These are phyloP conservation scores for Termitomyces sp. DNA, from an alignment of 768 basidiomycete species.

Conservation along the genomic window DNA sequence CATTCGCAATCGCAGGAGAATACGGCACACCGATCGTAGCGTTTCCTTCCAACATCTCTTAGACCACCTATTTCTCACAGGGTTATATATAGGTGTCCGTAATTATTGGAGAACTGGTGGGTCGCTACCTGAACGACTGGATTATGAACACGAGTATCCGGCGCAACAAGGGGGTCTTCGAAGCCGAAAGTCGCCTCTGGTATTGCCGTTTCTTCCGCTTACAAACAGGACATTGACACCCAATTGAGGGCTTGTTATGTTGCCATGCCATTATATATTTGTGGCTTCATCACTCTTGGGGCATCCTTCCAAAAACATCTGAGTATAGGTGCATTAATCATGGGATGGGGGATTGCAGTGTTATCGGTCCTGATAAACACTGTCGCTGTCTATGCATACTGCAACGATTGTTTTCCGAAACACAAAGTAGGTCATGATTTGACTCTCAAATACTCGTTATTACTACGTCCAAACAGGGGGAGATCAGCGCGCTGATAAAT, in stretches of 20 bases:
- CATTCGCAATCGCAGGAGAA: slow-evolving; percentile 35
- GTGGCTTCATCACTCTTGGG: slow-evolving; percentile 51
- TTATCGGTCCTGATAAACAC: slow-evolving; percentile 50
- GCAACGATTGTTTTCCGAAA: slow-evolving; percentile 47
- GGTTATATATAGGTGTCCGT: slow-evolving; percentile 25
- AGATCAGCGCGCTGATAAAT: slow-evolving; percentile 55
- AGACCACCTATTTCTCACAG: background rate
- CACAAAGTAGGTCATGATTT: slow-evolving; percentile 27
- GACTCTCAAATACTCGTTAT: background rate
- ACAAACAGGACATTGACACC: background rate
- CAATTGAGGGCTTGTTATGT: slow-evolving; percentile 47
- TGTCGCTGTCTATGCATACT: slow-evolving; percentile 51
- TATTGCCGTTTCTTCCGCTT: slow-evolving; percentile 10
- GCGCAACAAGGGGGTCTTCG: slow-evolving; percentile 36
- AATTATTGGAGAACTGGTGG: slow-evolving; percentile 33
- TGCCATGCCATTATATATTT: slow-evolving; percentile 48
- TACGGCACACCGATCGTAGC: slow-evolving; percentile 37
- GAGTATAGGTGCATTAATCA: slow-evolving; percentile 43
- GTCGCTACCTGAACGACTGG: slow-evolving; percentile 35
- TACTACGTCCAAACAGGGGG: slow-evolving; percentile 32
- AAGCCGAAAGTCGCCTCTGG: slow-evolving; percentile 48
- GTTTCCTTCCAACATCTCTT: background rate
- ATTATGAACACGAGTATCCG: slow-evolving; percentile 29
- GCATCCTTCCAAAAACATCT: slow-evolving; percentile 45
- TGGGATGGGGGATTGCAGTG: slow-evolving; percentile 58